A percentile compares a stretch with the other conserved stretches of the same genome.
These are phyloP conservation scores for Ogataea thermomethanolica DNA, from an alignment of 805 yeast species.

Conservation along the genomic window DNA sequence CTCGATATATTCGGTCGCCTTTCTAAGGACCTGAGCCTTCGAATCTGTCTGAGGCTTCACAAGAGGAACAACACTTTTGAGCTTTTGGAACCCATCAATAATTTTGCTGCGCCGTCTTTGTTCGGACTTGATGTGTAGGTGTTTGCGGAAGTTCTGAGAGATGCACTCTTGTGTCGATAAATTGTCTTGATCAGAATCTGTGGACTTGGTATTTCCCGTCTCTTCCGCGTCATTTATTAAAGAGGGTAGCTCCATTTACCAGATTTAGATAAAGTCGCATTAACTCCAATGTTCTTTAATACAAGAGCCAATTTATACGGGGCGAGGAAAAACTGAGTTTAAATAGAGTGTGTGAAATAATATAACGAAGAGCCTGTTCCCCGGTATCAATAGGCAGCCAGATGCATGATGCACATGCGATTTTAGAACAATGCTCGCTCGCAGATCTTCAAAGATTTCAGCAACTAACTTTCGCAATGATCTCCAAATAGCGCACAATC, in stretches of 20 bases:
- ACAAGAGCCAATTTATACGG: neutral
- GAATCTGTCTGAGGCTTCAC: constrained; percentile 41
- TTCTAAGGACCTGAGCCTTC: constrained; percentile 41
- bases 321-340: neutral
- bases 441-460: neutral
- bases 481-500: too few relatives aligned
- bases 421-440: neutral
- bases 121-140: constrained; percentile 44
- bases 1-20: constrained; percentile 41
- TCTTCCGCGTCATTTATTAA: constrained; percentile 10
- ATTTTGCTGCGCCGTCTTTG: constrained; percentile 45
- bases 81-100: constrained; percentile 42
- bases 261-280: neutral
- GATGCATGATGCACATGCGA: constrained; percentile 1
- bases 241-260: constrained; percentile 15
- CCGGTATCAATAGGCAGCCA: constrained; percentile 1
- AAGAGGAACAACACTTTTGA: constrained; percentile 38
- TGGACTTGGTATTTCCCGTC: neutral
- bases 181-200: neutral
- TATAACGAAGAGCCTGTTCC: constrained; percentile 2
- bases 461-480: too few relatives aligned
- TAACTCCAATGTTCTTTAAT: neutral
- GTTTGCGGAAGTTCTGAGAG: constrained; percentile 25
- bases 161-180: constrained; percentile 11
- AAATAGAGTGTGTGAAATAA: constrained; percentile 2